A percentile compares a stretch with the other conserved stretches of the same genome.
phyloP scores from a whole-genome alignment of 2,329 filamentous ascomycete species.

The Pleomassaria siparia region DNA sequence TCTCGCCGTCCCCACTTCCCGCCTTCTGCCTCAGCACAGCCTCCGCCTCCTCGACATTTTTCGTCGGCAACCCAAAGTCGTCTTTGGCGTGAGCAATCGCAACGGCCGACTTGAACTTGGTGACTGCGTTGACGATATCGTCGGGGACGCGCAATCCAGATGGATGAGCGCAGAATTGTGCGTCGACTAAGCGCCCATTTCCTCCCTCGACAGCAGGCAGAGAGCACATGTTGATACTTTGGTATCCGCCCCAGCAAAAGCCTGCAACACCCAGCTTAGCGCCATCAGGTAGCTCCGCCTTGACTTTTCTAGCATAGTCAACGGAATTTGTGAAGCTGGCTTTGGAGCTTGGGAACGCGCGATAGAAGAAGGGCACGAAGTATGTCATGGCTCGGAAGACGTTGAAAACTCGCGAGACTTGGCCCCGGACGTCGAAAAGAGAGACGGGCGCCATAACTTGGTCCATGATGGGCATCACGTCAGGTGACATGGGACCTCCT shows the following conservation, averaged over 20 bases:
- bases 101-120: slow-evolving; percentile 15
- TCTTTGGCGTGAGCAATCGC: slow-evolving; percentile 20
- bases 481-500: slow-evolving; percentile 11
- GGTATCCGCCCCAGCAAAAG: slow-evolving; percentile 32
- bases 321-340: slow-evolving; percentile 16
- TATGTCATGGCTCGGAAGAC: slow-evolving; percentile 2
- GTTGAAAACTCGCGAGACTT: slow-evolving; percentile 4
- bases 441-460: slow-evolving; percentile 7
- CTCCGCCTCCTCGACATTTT: slow-evolving; percentile 17
- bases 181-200: slow-evolving; percentile 11
- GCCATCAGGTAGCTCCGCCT: slow-evolving; percentile 12
- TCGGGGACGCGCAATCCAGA: slow-evolving; percentile 11
- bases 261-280: slow-evolving; percentile 25
- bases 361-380: slow-evolving; percentile 9
- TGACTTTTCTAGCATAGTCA: slow-evolving; percentile 13
- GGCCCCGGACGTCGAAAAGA: slow-evolving; percentile 12
- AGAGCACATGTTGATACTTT: slow-evolving; percentile 14
- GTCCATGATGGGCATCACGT: slow-evolving; percentile 12
- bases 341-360: slow-evolving; percentile 13
- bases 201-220: slow-evolving; percentile 18
- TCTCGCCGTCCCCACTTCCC: slow-evolving; percentile 16
- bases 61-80: slow-evolving; percentile 18
- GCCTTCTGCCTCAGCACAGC: slow-evolving; percentile 16
- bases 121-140: slow-evolving; percentile 15
- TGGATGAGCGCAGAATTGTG: slow-evolving; percentile 16